These are phyloP conservation scores for Plectosphaerella sp. DNA, from an alignment of 2,329 filamentous ascomycete genomes.

Conservation along the genomic window DNA sequence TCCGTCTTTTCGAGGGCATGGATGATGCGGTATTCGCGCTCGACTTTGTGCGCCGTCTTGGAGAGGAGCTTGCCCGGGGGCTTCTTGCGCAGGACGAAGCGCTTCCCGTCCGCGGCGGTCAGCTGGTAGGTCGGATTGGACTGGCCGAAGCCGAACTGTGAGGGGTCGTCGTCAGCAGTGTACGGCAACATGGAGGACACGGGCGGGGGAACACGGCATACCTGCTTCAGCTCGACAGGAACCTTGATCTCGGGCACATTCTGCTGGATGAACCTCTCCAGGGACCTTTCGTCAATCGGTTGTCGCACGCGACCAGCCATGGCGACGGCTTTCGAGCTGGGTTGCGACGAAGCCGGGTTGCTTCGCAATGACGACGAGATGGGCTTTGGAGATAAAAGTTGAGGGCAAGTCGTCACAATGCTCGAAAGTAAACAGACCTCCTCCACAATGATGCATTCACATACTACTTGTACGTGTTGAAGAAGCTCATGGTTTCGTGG, in stretches of 20 bases:
- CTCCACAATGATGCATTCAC: too few relatives aligned
- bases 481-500: too few relatives aligned
- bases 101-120: constrained; percentile 62
- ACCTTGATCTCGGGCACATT: constrained; percentile 80
- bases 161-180: background rate
- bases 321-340: constrained; percentile 2
- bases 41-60: constrained; percentile 92
- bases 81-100: constrained; percentile 94
- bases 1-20: constrained; percentile 73
- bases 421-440: too few relatives aligned
- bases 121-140: constrained; percentile 96
- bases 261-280: constrained; percentile 72
- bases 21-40: constrained; percentile 91
- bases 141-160: constrained; percentile 91
- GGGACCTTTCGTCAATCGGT: constrained; percentile 75
- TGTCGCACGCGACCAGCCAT: constrained; percentile 90
- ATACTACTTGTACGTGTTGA: too few relatives aligned
- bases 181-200: background rate
- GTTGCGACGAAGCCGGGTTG: too few relatives aligned
- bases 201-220: constrained; percentile 28
- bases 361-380: too few relatives aligned
- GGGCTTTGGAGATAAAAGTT: too few relatives aligned
- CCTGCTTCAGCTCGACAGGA: constrained; percentile 87
- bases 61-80: constrained; percentile 91
- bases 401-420: too few relatives aligned